Base-by-base conservation (phyloP, 805 yeast genomes). In the Candida fluviatilis region DNA sequence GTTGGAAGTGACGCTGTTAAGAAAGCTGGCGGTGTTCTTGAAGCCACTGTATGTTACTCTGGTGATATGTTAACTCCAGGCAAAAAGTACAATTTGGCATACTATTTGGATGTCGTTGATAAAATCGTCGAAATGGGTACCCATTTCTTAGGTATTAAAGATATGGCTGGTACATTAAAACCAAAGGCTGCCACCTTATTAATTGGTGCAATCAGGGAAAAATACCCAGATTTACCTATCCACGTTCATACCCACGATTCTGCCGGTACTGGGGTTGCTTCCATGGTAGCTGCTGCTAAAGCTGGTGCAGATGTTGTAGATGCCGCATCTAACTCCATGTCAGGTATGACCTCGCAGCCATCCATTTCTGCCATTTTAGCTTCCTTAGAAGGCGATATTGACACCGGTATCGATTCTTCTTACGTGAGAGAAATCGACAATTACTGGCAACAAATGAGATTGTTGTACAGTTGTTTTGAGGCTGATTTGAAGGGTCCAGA, bases 221-320 rank as follows among this genome's bases (percentile, higher is more conserved):
- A 77, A 65, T 87, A 85, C 67, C 99, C 99, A 41, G 80, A 87
- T 57, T 74, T 93, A 59, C 97, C 98, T 52, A 93, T 93, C 59
- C 99, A 93, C 62, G 97, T 93, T 32, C 99, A 93, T 69, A 90
- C 98, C 25, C 99, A 93, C 68, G 99, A 93, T 69, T 90, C 98
- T 47, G 99, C 99, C 26, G 99, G 99, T 71, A 93, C 99, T 40
- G 99, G 95, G 67, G 96, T 93, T 49, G 91, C 97, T 32, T 84
- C 96, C 24, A 90, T 91, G 93, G 83, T 83, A 54, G 96, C 93
- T 3, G 83, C 90, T 62, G 97, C 97, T 14, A 63, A 73, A 51
- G 95, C 97, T 27, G 99, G 99, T 56, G 99, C 98, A 28, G 99
- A 93, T 71, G 95, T 85, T 42, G 98, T 93, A 51, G 99, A 93